Evolutionary conservation across 1,139 yeast species (phyloP), one percentile per base, ranked within the genome.

Genomic region (Zygosaccharomyces pseudobailii): DNA sequence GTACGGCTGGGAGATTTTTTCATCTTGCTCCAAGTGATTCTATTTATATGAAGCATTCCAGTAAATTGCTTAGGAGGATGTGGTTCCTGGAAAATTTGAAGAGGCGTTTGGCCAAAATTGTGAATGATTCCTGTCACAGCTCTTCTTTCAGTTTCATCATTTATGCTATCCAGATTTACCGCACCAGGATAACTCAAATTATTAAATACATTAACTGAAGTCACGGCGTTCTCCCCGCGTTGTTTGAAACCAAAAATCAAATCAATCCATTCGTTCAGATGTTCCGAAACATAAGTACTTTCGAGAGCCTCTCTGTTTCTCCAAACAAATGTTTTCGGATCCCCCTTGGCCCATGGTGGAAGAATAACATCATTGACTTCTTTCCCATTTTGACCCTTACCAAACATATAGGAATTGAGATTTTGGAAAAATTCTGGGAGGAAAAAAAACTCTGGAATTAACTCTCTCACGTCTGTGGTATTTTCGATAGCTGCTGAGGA

Each of bases 81-180:
- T 0, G 88, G 82, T 47, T 72, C 74, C 7, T 67, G 69, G 57
- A 87, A 87, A 9, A 87, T 69, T 55, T 84, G 86, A 40, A 75
- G 62, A 0, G 96, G 96, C 0, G 95, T 87, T 62, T 87, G 96
- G 0, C 96, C 96, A 71, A 87, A 87, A 63, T 87, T 87, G 61
- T 87, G 90, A 40, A 87, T 87, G 61, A 85, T 84, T 1, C 95
- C 90, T 27, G 87, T 84, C 2, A 83, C 75, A 0, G 95, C 92
- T 33, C 81, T 72, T 53, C 83, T 75, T 62, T 87, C 95, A 51
- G 77, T 72, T 33, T 82, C 87, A 61, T 87, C 90, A 49, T 76
- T 73, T 39, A 87, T 82, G 31, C 72, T 74, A 55, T 86, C 95
- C 46, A 87, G 68, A 61, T 87, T 80, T 22, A 87, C 82, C 0